Percentiles rank a stretch among this genome's conserved stretches.
Conservation (phyloP, 495 filamentous ascomycete genomes). For the Lophiotrema nucula region DNA sequence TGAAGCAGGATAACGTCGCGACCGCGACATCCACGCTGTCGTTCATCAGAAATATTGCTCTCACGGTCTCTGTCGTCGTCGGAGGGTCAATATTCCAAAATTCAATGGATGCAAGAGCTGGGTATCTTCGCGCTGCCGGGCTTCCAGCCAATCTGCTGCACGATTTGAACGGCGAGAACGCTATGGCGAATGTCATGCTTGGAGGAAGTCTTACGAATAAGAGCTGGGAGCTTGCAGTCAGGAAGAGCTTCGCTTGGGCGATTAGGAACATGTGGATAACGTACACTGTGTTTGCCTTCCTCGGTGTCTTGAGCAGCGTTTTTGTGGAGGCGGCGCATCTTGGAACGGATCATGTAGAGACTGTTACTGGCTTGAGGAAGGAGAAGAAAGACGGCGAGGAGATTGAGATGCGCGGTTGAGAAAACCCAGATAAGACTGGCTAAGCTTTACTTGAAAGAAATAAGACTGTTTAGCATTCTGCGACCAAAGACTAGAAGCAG, state of each 20-base stretch:
- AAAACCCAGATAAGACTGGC: too few relatives aligned
- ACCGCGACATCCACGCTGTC: conserved; percentile 39
- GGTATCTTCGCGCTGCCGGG: conserved; percentile 48
- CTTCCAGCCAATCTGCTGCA: conserved; percentile 43
- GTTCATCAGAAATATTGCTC: conserved; percentile 38
- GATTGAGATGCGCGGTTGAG: too few relatives aligned
- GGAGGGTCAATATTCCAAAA: conserved; percentile 51
- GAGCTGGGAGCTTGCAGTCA: conserved; percentile 48
- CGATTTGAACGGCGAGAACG: conserved; percentile 49
- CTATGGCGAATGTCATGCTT: conserved; percentile 53
- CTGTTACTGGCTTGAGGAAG: conserved; percentile 50
- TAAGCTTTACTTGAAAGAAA: too few relatives aligned
- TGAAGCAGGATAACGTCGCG: conserved; percentile 37
- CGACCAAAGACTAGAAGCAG: too few relatives aligned
- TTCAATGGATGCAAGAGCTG: conserved; percentile 50
- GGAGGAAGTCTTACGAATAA: conserved; percentile 48
- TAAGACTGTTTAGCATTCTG: too few relatives aligned
- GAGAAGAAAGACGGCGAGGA: conserved; percentile 24
- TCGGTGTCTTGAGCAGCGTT: conserved; percentile 51
- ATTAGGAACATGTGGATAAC: conserved; percentile 62
- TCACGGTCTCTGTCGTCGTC: conserved; percentile 38
- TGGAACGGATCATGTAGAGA: conserved; percentile 62
- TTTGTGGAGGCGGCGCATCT: conserved; percentile 56
- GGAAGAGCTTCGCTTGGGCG: conserved; percentile 59
- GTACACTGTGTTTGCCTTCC: conserved; percentile 52